phyloP scores from a whole-genome alignment of 177 flowering plant species.

The Vitis hybrid region DNA sequence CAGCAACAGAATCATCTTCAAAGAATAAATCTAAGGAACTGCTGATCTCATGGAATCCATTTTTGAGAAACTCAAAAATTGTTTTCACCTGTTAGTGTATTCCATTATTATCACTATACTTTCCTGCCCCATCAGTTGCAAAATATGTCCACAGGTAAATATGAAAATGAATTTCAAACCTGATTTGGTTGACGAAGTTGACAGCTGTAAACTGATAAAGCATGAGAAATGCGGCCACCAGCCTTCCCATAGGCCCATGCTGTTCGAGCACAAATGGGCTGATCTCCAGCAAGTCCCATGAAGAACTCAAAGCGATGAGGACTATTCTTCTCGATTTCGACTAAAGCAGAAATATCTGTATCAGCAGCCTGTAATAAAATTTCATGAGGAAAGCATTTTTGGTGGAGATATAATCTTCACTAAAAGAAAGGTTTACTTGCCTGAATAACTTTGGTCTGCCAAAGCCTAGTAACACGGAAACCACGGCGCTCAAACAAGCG shows the following conservation, averaged over 20 bases:
- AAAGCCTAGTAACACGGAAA: constrained; percentile 70
- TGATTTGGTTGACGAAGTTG: constrained; percentile 93
- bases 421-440: constrained; percentile 26
- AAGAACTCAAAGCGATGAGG: constrained; percentile 96
- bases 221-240: constrained; percentile 95
- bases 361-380: constrained; percentile 79
- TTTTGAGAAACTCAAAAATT: constrained; percentile 87
- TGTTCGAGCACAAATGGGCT: constrained; percentile 97
- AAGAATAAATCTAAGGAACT: constrained; percentile 90
- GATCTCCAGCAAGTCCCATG: constrained; percentile 94
- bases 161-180: constrained; percentile 32
- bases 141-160: neutral
- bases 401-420: neutral
- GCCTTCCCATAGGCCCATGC: constrained; percentile 97
- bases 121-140: neutral
- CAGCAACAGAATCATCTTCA: constrained; percentile 92
- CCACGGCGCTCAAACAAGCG: constrained; percentile 98
- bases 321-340: constrained; percentile 95
- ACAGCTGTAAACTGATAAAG: constrained; percentile 93
- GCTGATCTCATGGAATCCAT: constrained; percentile 86
- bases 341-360: constrained; percentile 94
- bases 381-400: constrained; percentile 10
- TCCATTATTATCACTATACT: neutral
- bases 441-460: constrained; percentile 99
- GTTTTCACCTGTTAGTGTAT: constrained; percentile 68